These are phyloP conservation scores for Ophiostoma fasciatum DNA, from an alignment of 2,329 filamentous ascomycete species.

Conservation along the genomic window DNA sequence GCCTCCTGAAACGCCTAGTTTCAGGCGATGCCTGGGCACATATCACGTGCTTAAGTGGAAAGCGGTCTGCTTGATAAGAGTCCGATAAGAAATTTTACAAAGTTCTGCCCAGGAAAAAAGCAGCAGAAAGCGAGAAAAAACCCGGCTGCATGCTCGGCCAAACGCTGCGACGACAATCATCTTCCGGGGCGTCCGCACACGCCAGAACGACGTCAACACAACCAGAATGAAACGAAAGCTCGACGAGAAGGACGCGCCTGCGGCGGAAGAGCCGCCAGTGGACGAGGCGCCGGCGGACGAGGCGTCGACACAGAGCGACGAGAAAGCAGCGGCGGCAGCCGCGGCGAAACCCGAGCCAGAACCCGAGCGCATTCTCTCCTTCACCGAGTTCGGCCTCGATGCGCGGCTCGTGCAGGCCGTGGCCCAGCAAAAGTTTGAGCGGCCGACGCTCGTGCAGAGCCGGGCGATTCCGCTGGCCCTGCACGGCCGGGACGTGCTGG, in stretches of 20 bases:
- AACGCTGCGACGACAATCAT: no score
- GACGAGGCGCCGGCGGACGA: background rate
- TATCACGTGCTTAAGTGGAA: no score
- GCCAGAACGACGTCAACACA: slow-evolving; percentile 14
- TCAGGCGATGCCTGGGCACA: no score
- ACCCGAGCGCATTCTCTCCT: slow-evolving; percentile 32
- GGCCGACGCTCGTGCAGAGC: slow-evolving; percentile 78
- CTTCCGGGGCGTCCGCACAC: background rate
- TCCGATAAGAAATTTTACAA: no score
- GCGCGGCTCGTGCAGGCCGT: slow-evolving; percentile 74
- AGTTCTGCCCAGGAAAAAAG: no score
- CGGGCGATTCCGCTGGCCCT: slow-evolving; percentile 79
- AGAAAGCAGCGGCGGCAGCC: slow-evolving; percentile 9
- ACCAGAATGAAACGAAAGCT: slow-evolving; percentile 55
- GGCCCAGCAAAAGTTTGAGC: slow-evolving; percentile 66
- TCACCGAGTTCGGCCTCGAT: slow-evolving; percentile 68
- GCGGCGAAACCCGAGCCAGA: slow-evolving; percentile 16
- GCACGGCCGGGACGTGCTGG: slow-evolving; percentile 77
- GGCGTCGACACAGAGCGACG: slow-evolving; percentile 11
- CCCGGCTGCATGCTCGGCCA: no score
- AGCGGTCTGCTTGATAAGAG: no score
- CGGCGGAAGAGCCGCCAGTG: slow-evolving; percentile 14
- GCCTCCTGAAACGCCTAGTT: no score
- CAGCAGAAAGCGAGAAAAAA: no score
- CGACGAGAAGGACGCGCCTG: slow-evolving; percentile 23